Evolutionary conservation across 805 yeast species (phyloP).

Genomic region (Barnettozyma wickerhamii): DNA sequence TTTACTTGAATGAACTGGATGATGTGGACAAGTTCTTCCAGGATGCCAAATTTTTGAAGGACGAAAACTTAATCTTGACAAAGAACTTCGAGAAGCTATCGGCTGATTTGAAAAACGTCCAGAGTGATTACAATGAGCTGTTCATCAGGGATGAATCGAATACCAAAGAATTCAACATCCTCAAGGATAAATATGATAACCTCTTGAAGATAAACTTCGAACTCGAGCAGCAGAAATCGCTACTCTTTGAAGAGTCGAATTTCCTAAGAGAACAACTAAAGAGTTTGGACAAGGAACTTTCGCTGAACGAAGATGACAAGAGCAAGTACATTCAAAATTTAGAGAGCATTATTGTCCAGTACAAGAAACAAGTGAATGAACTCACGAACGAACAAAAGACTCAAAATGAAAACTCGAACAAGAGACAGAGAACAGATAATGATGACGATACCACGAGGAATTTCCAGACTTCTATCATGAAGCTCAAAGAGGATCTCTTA

Average conservation of each 20-base stretch:
- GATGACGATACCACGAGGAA: conserved; percentile 20
- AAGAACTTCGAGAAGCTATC: conserved; percentile 28
- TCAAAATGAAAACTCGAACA: conserved; percentile 24
- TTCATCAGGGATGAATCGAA: conserved; percentile 34
- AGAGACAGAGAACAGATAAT: conserved; percentile 27
- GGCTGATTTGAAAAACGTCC: conserved; percentile 26
- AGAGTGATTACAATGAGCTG: conserved; percentile 29
- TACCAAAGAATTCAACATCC: conserved; percentile 23
- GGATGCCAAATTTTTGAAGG: conserved; percentile 36
- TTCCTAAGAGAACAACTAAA: conserved; percentile 54
- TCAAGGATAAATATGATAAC: conserved; percentile 25
- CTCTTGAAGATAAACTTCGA: conserved; percentile 35
- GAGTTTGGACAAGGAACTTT: conserved; percentile 36
- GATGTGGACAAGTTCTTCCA: conserved; percentile 35
- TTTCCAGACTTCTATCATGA: conserved; percentile 26
- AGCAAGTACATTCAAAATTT: conserved; percentile 18
- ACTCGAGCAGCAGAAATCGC: conserved; percentile 44
- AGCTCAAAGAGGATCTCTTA: conserved; percentile 38
- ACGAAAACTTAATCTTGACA: conserved; percentile 33
- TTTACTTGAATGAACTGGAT: conserved; percentile 33
- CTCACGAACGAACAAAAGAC: conserved; percentile 38
- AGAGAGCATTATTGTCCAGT: conserved; percentile 45
- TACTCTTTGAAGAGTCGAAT: conserved; percentile 56
- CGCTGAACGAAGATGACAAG: conserved; percentile 19
- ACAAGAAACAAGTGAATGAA: conserved; percentile 31